Evolutionary conservation across 202 grass and related monocot genomes (phyloP), one percentile per base, ranked within the genome.

Genomic region (Carex sylvatica): DNA sequence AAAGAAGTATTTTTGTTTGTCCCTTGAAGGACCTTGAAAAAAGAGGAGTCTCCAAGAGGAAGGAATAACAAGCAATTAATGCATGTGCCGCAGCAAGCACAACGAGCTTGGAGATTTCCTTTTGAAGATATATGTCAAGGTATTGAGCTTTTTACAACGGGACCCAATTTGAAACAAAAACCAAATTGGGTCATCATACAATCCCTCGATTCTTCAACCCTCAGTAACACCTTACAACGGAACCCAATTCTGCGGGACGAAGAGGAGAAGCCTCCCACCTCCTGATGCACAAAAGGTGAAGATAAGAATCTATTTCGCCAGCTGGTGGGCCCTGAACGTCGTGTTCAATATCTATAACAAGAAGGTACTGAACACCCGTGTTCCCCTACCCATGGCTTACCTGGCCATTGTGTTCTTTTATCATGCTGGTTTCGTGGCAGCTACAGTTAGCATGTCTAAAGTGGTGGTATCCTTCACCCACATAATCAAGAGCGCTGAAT

Each of bases 271-370:
- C 65, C 83, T 28, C 87, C 91, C 4, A 56, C 15, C 24, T 78
- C 61, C 42, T 0, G 67, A 66, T 12, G 87, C 86, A 2, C 88
- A 87, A 53, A 97, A 59, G 88, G 56, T 97, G 38, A 94, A 97
- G 80, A 94, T 97, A 16, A 91, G 91, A 14, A 90, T 92, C 65
- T 97, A 97, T 77, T 97, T 97, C 2, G 89, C 91, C 0, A 90
- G 89, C 19, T 97, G 94, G 94, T 97, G 94, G 91, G 94, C 91
- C 4, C 86, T 97, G 33, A 97, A 97, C 80, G 94, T 94, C 40
- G 91, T 97, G 35, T 97, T 94, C 75, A 97, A 97, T 84, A 97
- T 97, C 38, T 97, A 97, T 24, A 93, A 94, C 83, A 94, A 97
- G 87, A 97, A 94, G 91, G 89, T 97, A 49, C 77, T 97, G 70